These are phyloP conservation scores for Fereydounia khargensis DNA, from an alignment of 1,284 basidiomycete species.

Conservation along the genomic window DNA sequence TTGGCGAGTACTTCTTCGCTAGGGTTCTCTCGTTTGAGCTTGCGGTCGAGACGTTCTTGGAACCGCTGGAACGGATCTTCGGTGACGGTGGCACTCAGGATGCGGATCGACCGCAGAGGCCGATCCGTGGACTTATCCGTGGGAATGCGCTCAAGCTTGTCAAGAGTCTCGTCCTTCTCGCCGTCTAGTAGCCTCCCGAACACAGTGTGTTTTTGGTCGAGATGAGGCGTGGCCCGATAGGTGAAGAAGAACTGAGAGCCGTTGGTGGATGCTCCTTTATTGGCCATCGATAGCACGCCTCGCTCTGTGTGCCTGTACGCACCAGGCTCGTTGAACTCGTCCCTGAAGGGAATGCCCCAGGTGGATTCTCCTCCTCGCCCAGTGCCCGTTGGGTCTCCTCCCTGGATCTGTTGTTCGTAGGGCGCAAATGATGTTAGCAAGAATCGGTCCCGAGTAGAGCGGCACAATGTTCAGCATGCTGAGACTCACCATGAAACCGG, in stretches of 20 bases:
- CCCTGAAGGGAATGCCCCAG: conserved; percentile 92
- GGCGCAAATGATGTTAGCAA: too few relatives aligned
- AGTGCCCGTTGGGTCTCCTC: conserved; percentile 93
- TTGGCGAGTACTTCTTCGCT: conserved; percentile 44
- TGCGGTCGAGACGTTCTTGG: conserved; percentile 17
- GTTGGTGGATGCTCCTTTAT: conserved; percentile 49
- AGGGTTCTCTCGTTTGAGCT: conserved; percentile 24
- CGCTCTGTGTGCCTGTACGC: conserved; percentile 41
- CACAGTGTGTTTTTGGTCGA: conserved; percentile 78
- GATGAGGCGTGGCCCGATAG: conserved; percentile 66
- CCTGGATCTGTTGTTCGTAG: too few relatives aligned
- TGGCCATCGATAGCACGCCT: conserved; percentile 54
- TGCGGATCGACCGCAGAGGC: conserved; percentile 76
- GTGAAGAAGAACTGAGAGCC: conserved; percentile 50
- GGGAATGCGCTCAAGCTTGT: conserved; percentile 76
- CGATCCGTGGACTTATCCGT: conserved; percentile 79
- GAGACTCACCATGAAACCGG: conserved; percentile 99
- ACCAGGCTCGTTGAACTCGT: conserved; percentile 70
- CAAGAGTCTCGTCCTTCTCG: conserved; percentile 71
- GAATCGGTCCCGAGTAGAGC: too few relatives aligned
- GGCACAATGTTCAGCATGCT: too few relatives aligned
- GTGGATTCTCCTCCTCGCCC: conserved; percentile 88
- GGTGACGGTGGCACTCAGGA: conserved; percentile 35
- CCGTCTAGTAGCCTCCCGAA: conserved; percentile 91
- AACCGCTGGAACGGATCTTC: conserved; percentile 50